These are phyloP conservation scores for Claviceps arundinis DNA, from an alignment of 2,329 filamentous ascomycete genomes.

Conservation along the genomic window DNA sequence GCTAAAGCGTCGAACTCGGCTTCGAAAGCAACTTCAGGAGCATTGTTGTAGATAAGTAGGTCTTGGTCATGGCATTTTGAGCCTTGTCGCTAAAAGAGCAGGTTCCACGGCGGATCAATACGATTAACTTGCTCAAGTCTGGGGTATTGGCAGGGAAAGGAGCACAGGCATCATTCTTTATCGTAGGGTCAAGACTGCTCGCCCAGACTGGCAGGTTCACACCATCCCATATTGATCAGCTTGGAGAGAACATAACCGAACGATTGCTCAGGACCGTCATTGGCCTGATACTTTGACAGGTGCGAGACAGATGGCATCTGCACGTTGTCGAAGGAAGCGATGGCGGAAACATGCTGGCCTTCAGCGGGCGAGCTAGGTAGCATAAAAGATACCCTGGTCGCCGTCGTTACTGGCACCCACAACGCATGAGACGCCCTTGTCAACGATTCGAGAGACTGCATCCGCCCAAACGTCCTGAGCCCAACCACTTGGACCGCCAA, in stretches of 20 bases:
- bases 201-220: conserved; percentile 12
- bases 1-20: conserved; percentile 18
- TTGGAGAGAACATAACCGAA: conserved; percentile 32
- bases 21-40: conserved; percentile 15
- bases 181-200: no score
- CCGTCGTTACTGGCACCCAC: conserved; percentile 41
- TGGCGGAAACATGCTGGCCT: conserved; percentile 31
- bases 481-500: conserved; percentile 39
- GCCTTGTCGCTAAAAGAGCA: conserved; percentile 44
- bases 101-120: conserved; percentile 44
- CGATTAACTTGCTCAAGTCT: conserved; percentile 42
- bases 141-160: conserved; percentile 39
- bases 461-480: conserved; percentile 36
- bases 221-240: conserved; percentile 27
- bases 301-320: conserved; percentile 29
- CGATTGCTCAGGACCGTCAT: conserved; percentile 16
- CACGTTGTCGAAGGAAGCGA: conserved; percentile 37
- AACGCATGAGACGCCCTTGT: conserved; percentile 37
- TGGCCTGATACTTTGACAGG: conserved; percentile 27
- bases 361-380: conserved; percentile 34
- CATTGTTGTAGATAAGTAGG: conserved; percentile 48
- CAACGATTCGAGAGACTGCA: conserved; percentile 37
- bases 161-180: conserved; percentile 33
- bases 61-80: conserved; percentile 36
- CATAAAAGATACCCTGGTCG: conserved; percentile 32